Evolutionary conservation across 2,329 filamentous ascomycete genomes (phyloP), one percentile per base, ranked within the genome.

Genomic region (Harringtonia lauricola): DNA sequence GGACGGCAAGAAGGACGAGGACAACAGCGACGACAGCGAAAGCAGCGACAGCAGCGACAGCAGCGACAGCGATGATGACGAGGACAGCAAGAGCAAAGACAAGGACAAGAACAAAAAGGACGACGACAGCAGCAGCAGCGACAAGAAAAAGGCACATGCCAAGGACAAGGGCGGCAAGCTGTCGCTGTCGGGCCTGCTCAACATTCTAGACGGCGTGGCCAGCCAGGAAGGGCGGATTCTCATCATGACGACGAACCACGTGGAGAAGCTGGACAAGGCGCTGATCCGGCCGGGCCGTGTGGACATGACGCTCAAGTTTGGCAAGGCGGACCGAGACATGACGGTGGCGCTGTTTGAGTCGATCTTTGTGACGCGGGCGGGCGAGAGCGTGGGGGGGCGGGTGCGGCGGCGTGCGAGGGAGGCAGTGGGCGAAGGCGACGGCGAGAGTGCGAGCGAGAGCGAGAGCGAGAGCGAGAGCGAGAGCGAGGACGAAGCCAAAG

Each of bases 181-280:
- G 36, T 86, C 83, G 1, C 70, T 92, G 2, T 87, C 83, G 0
- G 84, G 83, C 0, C 67, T 92, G 2, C 74, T 92, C 39, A 92
- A 92, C 60, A 82, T 85, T 38, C 79, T 92, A 34, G 85, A 94
- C 52, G 84, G 86, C 33, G 76, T 80, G 8, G 74, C 74, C 17
- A 77, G 74, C 9, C 74, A 79, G 49, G 76, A 81, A 54, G 75
- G 76, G 8, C 70, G 75, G n/a, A 66, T 79, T 6, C 65, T 80
- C 14, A 71, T 80, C 57, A 80, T 79, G 76, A 80, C 76, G 3
- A 79, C 76, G n/a, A 80, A 80, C 51, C 74, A 79, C 55, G 43
- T 76, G 0, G 74, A 79, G 49, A 75, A 74, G 53, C 66, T 79
- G 9, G 76, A 79, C 61, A 71, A 72, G 49, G 77, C 77, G 0